phyloP scores from a whole-genome alignment of 805 yeast species.

The Kuraishia hungarica region DNA sequence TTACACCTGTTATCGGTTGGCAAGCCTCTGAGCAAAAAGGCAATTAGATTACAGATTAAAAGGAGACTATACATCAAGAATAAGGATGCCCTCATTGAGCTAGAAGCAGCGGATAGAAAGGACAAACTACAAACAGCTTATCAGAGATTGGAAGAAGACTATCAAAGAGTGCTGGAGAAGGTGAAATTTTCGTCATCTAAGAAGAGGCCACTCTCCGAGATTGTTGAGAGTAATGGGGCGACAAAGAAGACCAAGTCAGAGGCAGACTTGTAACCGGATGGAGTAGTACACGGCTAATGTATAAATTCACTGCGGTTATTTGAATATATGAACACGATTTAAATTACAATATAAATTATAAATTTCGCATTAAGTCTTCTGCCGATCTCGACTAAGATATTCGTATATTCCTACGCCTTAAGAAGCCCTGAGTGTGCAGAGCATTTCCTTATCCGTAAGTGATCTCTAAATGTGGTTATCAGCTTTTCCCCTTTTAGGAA shows the following conservation, averaged over 20 bases:
- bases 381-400: too few relatives aligned
- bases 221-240: background rate
- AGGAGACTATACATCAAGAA: slow-evolving; percentile 71
- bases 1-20: slow-evolving; percentile 26
- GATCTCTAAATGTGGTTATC: background rate
- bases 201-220: background rate
- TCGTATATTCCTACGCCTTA: background rate
- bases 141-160: slow-evolving; percentile 61
- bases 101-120: slow-evolving; percentile 54
- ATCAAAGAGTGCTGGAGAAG: slow-evolving; percentile 42
- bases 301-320: too few relatives aligned
- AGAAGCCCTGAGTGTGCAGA: background rate
- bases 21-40: slow-evolving; percentile 22
- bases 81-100: slow-evolving; percentile 61
- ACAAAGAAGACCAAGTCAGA: background rate
- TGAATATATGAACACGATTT: too few relatives aligned
- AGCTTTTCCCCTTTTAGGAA: background rate
- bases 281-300: background rate
- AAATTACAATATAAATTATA: too few relatives aligned
- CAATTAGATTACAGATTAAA: slow-evolving; percentile 57
- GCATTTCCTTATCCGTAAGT: background rate
- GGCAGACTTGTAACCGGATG: background rate
- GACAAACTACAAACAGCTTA: slow-evolving; percentile 75
- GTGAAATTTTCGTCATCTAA: slow-evolving; percentile 9
- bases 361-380: too few relatives aligned